These are phyloP conservation scores for Zygoascus ofunaensis DNA, from an alignment of 805 yeast genomes.

Conservation along the genomic window DNA sequence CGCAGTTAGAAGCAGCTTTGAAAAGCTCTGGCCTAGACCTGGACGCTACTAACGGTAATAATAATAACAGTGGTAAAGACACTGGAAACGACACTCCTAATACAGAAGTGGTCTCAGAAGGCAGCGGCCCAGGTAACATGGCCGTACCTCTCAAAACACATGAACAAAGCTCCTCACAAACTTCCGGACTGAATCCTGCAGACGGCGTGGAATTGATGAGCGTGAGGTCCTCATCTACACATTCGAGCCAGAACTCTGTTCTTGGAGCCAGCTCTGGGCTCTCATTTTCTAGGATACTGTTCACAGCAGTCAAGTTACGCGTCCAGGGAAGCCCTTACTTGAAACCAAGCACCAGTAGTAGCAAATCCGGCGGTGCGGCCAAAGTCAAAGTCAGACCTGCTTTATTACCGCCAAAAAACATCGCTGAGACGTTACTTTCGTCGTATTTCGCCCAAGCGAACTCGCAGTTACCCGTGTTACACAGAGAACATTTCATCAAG, in stretches of 20 bases:
- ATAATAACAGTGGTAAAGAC: not conserved
- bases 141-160: too few relatives aligned
- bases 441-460: constrained; percentile 72
- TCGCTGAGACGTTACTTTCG: constrained; percentile 57
- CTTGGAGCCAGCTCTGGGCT: constrained; percentile 38
- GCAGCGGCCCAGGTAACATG: too few relatives aligned
- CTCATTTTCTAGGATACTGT: constrained; percentile 67
- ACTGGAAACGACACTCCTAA: not conserved
- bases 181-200: constrained; percentile 13
- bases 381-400: constrained; percentile 31
- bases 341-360: constrained; percentile 15
- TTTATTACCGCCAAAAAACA: constrained; percentile 55
- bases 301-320: constrained; percentile 57
- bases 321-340: constrained; percentile 13
- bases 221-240: constrained; percentile 15
- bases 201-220: constrained; percentile 23
- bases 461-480: constrained; percentile 74
- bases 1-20: constrained; percentile 45
- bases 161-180: not conserved
- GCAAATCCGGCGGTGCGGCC: constrained; percentile 11
- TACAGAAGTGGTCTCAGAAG: not conserved
- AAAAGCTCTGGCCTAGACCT: constrained; percentile 30
- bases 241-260: constrained; percentile 16
- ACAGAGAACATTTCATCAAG: constrained; percentile 65
- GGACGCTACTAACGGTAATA: not conserved